Base-by-base conservation (phyloP, 2,329 filamentous ascomycete species). In the Coniochaeta hoffmannii region DNA sequence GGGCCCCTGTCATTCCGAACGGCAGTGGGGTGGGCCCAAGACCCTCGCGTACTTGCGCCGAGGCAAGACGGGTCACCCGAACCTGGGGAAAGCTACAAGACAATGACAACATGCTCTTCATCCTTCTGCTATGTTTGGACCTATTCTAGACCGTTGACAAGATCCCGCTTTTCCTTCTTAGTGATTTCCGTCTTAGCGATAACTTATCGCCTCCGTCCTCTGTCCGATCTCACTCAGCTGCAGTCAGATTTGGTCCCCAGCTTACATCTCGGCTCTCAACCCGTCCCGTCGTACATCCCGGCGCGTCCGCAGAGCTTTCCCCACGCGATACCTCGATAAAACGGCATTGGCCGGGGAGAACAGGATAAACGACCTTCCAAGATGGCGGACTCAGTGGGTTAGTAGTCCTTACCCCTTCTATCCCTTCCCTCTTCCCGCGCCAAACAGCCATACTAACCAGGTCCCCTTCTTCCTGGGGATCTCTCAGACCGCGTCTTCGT, bases 401-500 rank as follows among this genome's bases (percentile, higher is more conserved):
- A 58, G 71, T 63, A 34, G 12, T 9, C 32, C 22, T 24, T 3
- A 35, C 7, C 4, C 49, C 46, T 41, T 15, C 38, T 28, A 19
- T 28, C 32, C 24, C 5, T 24, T 50, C 28, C 17, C 35, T 0
- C 14, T 14, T 15, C 28, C 24, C 32, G 11, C 8, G 50, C 19
- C 34, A 38, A 26, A 28, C 34, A 44, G 38, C 44, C 53, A 24
- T 44, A 44, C 51, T 58, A 38, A 59, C 54, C 30, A 3, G 26
- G n/a, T 15, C 31, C 19, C 32, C 36, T 38, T 28, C 19, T 10
- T 14, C 34, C 41, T n/a, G n/a, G n/a, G n/a, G n/a, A n/a, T n/a
- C n/a, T n/a, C 32, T 44, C 64, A 97, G 94, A 99, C 76, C 88
- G 94, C 73, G 94, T 99, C 68, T 99, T 99, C 73, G 93, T 95